Conservation (phyloP, 768 basidiomycete genomes). For the Holtermannia corniformis region DNA sequence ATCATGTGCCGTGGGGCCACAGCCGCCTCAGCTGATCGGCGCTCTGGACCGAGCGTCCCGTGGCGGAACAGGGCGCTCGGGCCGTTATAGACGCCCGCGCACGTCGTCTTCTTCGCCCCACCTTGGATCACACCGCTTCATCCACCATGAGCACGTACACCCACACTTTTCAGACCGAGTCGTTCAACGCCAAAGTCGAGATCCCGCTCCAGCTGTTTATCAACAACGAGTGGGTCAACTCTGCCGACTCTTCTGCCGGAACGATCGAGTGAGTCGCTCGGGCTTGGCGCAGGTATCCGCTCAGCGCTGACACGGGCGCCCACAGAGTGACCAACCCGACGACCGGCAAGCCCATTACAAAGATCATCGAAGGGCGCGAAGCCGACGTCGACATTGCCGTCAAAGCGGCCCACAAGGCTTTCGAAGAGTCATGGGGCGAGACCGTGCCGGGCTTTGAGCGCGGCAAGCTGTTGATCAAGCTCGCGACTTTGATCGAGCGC, state of each 20-base stretch:
- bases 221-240: conserved; percentile 71
- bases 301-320: conserved; percentile 1
- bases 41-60: no score
- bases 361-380: conserved; percentile 33
- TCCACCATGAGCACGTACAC: conserved; percentile 18
- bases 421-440: conserved; percentile 79
- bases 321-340: conserved; percentile 41
- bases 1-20: no score
- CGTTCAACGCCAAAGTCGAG: conserved; percentile 38
- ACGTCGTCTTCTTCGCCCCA: no score
- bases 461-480: conserved; percentile 67
- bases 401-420: conserved; percentile 69
- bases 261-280: conserved; percentile 34
- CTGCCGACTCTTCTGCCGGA: conserved; percentile 31
- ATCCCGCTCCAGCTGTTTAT: conserved; percentile 83
- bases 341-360: conserved; percentile 33
- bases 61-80: no score
- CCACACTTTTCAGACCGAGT: conserved; percentile 34
- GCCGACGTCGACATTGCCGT: conserved; percentile 74
- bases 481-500: conserved; percentile 82
- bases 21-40: no score
- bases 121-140: no score
- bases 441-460: conserved; percentile 53
- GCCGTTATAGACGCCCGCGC: no score
- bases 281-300: not conserved